Conservation (phyloP, 176 grass and related monocot species). For the Musa beccarii region DNA sequence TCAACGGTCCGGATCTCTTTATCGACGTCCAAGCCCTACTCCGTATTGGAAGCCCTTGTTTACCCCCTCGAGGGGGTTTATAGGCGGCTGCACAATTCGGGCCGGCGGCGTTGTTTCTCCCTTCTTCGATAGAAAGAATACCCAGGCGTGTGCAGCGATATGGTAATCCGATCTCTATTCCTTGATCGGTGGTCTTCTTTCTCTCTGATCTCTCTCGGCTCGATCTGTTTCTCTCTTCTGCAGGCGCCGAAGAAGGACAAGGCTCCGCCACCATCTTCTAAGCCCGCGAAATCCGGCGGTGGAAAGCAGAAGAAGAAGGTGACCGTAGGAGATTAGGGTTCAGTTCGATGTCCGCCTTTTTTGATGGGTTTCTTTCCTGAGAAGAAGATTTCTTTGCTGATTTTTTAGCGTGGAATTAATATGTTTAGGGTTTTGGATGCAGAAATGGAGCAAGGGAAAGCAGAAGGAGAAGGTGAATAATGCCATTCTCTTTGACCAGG, state of each 20-base stretch:
- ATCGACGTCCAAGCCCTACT: too few relatives aligned
- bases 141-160: background rate
- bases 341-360: too few relatives aligned
- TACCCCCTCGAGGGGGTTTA: too few relatives aligned
- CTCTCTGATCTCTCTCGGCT: background rate
- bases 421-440: background rate
- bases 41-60: too few relatives aligned
- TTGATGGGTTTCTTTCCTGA: too few relatives aligned
- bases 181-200: background rate
- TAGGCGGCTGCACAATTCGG: too few relatives aligned
- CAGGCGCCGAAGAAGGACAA: conserved; percentile 62
- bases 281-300: conserved; percentile 32
- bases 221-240: background rate
- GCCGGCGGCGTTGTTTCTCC: too few relatives aligned
- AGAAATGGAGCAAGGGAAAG: conserved; percentile 72
- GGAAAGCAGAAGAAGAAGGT: conserved; percentile 55
- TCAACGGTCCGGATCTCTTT: too few relatives aligned
- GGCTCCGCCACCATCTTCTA: conserved; percentile 52
- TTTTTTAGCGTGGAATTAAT: background rate
- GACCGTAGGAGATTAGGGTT: background rate
- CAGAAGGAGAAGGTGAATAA: conserved; percentile 69
- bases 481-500: conserved; percentile 41
- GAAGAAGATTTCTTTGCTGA: background rate
- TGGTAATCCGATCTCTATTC: background rate
- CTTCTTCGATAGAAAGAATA: background rate